Evolutionary conservation across 805 yeast species (phyloP), one percentile per base, ranked within the genome.

Genomic region (Candida morakotiae): DNA sequence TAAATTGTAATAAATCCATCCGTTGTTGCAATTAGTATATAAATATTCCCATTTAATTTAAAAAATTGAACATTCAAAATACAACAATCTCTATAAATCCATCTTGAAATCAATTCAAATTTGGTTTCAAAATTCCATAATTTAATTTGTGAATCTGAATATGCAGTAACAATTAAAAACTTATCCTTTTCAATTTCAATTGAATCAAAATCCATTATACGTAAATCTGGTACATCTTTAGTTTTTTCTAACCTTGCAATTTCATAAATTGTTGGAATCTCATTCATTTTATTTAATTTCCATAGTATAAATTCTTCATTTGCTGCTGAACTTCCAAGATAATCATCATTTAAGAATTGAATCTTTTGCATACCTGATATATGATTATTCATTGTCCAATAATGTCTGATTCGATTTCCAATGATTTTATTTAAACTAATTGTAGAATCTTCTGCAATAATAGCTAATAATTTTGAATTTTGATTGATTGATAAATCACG

Each of bases 401-500:
- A 60, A 25, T 68, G 70, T 7, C 52, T 49, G 2, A 84, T 44
- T 1, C 87, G 87, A 15, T 51, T 48, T 0, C 35, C 15, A 19
- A 42, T 33, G 4, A 77, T 36, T 13, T 52, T 58, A 5, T 81
- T 74, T n/a, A 91, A 45, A 41, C 77, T 73, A 4, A 93, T 61
- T 0, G 87, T 74, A 0, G 97, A 84, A 53, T 93, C 98, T 56
- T 93, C 98, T 0, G 96, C 81, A 4, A 87, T 98, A 4, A 91
- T 79, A 22, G 86, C 72, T 15, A 87, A 52, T 10, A 40, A 18
- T 0, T 44, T 35, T 6, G 56, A 55, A 8, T 16, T 16, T 6
- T 43, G 30, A 0, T 72, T 60, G n/a, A 81, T 67, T 2, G 83
- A 71, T 11, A 89, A 65, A 39, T 80, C 85, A 47, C 98, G 70